phyloP scores from a whole-genome alignment of 257 asterid genomes.

The Echium plantagineum region DNA sequence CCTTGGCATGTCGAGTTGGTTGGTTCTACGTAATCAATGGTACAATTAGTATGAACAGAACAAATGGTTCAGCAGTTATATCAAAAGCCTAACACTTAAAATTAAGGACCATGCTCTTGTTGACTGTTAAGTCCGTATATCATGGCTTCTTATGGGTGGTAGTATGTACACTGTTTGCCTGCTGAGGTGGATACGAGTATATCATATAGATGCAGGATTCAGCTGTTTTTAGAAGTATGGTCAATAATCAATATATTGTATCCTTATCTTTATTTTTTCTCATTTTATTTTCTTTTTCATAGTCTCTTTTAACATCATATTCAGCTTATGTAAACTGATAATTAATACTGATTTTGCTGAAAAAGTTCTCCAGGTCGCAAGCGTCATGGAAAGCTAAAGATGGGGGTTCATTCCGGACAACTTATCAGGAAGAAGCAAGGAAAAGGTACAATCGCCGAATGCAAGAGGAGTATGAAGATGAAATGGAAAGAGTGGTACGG shows the following conservation, averaged over 20 bases:
- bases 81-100: too few species aligned
- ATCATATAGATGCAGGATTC: neutral
- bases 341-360: constrained; percentile 20
- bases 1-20: too few species aligned
- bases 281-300: neutral
- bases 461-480: constrained; percentile 97
- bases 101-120: too few species aligned
- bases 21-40: too few species aligned
- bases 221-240: neutral
- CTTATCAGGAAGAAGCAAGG: constrained; percentile 76
- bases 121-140: too few species aligned
- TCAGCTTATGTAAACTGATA: constrained; percentile 22
- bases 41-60: too few species aligned
- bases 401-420: constrained; percentile 43
- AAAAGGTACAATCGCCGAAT: constrained; percentile 70
- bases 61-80: too few species aligned
- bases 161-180: too few species aligned
- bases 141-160: too few species aligned
- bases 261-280: neutral
- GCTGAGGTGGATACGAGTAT: too few species aligned
- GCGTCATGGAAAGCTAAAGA: constrained; percentile 37
- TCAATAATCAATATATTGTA: neutral
- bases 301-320: neutral
- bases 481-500: constrained; percentile 96
- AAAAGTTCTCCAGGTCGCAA: constrained; percentile 63